Evolutionary conservation across 2,329 filamentous ascomycete species (phyloP).

Genomic region (Zymoseptoria ardabiliae): DNA sequence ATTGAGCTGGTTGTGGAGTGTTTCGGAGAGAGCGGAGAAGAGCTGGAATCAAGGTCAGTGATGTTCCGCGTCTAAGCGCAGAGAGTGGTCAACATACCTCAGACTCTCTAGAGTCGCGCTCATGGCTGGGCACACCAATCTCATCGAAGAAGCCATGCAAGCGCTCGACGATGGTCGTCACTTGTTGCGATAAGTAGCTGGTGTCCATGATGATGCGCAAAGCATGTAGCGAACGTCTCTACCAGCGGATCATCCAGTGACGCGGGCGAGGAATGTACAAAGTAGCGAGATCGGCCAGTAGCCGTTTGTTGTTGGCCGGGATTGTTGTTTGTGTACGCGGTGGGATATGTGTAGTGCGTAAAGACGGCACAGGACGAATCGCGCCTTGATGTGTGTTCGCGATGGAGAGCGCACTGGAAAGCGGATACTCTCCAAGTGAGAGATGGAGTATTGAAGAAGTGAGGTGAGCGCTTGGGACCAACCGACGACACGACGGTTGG

Average conservation of each 20-base stretch:
- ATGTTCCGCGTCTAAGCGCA: not conserved
- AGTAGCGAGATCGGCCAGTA: not conserved
- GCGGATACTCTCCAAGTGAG: not conserved
- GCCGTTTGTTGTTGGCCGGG: not conserved
- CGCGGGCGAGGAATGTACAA: constrained; percentile 14
- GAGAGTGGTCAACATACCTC: constrained; percentile 54
- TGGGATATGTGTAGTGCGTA: not conserved
- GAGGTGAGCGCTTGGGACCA: not conserved
- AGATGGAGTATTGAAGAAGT: not conserved
- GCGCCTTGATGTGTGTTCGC: not conserved
- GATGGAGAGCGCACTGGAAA: not conserved
- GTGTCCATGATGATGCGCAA: constrained; percentile 61
- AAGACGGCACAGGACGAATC: not conserved
- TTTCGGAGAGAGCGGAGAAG: constrained; percentile 84
- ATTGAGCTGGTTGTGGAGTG: constrained; percentile 81
- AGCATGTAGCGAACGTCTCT: constrained; percentile 23
- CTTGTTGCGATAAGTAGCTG: constrained; percentile 87
- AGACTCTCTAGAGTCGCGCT: constrained; percentile 80
- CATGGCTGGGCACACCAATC: constrained; percentile 89
- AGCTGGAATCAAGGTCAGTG: constrained; percentile 50
- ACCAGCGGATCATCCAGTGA: constrained; percentile 15
- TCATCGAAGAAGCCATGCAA: constrained; percentile 94
- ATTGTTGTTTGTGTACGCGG: not conserved
- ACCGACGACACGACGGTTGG: not conserved
- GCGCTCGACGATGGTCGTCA: constrained; percentile 87